Base-by-base conservation (phyloP, 495 filamentous ascomycete genomes). In the Hypoxylon trugodes region DNA sequence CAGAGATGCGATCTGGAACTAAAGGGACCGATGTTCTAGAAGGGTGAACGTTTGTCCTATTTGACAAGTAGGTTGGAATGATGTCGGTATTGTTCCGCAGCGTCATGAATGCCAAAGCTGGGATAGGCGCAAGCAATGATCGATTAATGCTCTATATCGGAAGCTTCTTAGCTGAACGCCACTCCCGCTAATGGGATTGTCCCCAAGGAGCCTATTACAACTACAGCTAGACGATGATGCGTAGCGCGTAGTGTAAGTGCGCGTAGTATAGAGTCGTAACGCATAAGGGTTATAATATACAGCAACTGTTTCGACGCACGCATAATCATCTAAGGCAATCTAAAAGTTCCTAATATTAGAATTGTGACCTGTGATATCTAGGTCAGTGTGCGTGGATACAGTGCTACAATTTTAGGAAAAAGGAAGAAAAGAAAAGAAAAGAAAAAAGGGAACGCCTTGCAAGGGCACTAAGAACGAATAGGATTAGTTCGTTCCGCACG, bases 401-500 rank as follows among this genome's bases (percentile, higher is more conserved):
- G 46, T 36, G 15, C 25, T 37, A 45, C 38, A 52, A 38, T 46
- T n/a, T n/a, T n/a, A n/a, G n/a, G n/a, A n/a, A n/a, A n/a, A n/a
- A n/a, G n/a, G 26, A 36, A 35, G 21, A 56, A n/a, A n/a, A 26
- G 10, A n/a, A 25, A 30, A 47, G 6, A 38, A 2, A 38, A 4
- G 18, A 47, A 10, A 30, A 30, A 10, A n/a, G n/a, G n/a, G 13
- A 47, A 47, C 13, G 18, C 1, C 45, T 22, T 15, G 25, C 10
- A 47, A 32, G 8, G 8, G 19, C 16, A 46, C 37, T 45, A 45
- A 22, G 16, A 10, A 9, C 45, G 24, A 38, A 51, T 32, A n/a
- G 9, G 60, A 38, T 36, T 46, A 61, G 38, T 37, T 42, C 24
- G 19, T 46, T 60, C 56, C 56, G 56, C 56, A 56, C 30, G 50